phyloP scores from a whole-genome alignment of 2,329 filamentous ascomycete species.

The Fusarium stilboides region DNA sequence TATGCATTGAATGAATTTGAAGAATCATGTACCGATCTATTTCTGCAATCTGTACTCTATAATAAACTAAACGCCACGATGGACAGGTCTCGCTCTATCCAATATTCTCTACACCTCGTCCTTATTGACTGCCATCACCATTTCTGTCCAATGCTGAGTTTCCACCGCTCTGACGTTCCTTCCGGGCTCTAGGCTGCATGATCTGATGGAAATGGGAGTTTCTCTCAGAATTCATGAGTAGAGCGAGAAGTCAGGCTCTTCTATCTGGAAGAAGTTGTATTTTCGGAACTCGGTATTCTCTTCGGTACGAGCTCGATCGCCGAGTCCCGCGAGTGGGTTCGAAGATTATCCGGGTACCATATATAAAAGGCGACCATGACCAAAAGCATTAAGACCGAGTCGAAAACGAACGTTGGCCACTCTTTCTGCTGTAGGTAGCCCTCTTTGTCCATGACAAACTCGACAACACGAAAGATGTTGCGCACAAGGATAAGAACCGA shows the following conservation, averaged over 20 bases:
- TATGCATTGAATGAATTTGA: too few relatives aligned
- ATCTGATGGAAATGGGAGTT: too few relatives aligned
- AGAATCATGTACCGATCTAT: too few relatives aligned
- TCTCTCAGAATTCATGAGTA: too few relatives aligned
- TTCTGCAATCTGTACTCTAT: too few relatives aligned
- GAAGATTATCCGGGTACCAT: slow-evolving; percentile 25
- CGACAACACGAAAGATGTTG: slow-evolving; percentile 29
- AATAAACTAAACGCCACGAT: too few relatives aligned
- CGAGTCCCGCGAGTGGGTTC: neutral
- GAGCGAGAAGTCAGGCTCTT: neutral
- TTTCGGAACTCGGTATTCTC: fast-evolving
- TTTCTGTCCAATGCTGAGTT: too few relatives aligned
- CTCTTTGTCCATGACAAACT: slow-evolving; percentile 29
- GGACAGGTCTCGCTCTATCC: too few relatives aligned
- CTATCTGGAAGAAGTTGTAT: neutral
- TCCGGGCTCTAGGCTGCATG: too few relatives aligned
- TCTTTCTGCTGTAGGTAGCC: slow-evolving; percentile 36
- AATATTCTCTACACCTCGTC: too few relatives aligned
- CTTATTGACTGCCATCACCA: too few relatives aligned
- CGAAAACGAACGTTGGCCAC: slow-evolving; percentile 36
- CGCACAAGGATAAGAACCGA: slow-evolving; percentile 17
- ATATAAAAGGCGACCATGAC: slow-evolving; percentile 32
- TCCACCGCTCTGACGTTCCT: too few relatives aligned
- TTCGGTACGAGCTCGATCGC: slow-evolving; percentile 1
- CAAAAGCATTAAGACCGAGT: slow-evolving; percentile 24